Evolutionary conservation across 352 stramenopile species (phyloP), one percentile per base, ranked within the genome.

Genomic region (Phytophthora pistaciae): DNA sequence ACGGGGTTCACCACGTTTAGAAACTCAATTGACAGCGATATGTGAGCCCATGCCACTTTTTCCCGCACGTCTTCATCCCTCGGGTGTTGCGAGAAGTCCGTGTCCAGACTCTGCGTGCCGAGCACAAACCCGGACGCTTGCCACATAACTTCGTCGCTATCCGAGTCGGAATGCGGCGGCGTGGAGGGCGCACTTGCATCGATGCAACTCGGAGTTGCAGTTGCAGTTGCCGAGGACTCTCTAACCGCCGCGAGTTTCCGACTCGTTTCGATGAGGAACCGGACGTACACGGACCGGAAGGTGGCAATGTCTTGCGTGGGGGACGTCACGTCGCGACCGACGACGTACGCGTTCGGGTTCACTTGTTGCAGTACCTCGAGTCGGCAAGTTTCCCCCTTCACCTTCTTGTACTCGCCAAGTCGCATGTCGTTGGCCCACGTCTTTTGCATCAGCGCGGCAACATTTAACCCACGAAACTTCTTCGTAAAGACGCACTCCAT

Each of bases 401-500:
- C 75, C 48, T 78, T 79, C 27, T 76, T 69, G 60, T 77, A 81
- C 23, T 74, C 61, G 2, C 75, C 67, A 7, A 84, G 74, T 8
- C 74, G 58, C 60, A 82, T 72, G 56, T 87, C 74, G n/a, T 80
- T 77, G 14, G 66, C 63, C 79, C 79, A 87, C 20, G 75, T 82
- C 60, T 82, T 81, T 33, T 77, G 63, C 74, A 81, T 76, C 36
- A 83, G 33, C 3, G 66, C 21, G 2, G 64, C 57, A 1, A 80
- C 77, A 38, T 79, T 75, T 8, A 80, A 49, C 0, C 65, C 69
- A 18, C 40, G 21, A 56, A 84, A 83, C 1, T 20, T 69, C 56
- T 87, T 87, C 16, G 70, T 73, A 29, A 82, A 87, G 18, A 74
- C 69, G 48, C 73, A 84, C 71, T 74, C 68, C 68, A 87, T 77